A percentile compares a stretch with the other conserved stretches of the same genome.
phyloP scores from a whole-genome alignment of 441 rosid genomes.

The Adansonia grandidieri region DNA sequence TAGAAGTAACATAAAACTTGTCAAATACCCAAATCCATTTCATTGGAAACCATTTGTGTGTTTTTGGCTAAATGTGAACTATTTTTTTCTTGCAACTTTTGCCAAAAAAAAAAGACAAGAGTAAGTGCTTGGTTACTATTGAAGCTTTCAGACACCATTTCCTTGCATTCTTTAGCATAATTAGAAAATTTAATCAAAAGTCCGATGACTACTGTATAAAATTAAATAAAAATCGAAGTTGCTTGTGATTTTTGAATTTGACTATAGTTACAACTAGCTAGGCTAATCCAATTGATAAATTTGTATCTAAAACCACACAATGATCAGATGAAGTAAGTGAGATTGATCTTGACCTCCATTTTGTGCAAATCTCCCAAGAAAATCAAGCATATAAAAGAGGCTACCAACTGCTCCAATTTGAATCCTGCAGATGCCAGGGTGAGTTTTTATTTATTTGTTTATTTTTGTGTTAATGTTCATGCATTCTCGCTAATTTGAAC shows the following conservation, averaged over 20 bases:
- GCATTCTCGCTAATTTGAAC: neutral
- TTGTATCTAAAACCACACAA: neutral
- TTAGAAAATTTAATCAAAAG: neutral
- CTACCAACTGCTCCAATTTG: neutral
- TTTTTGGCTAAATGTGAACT: neutral
- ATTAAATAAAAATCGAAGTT: neutral
- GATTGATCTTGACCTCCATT: neutral
- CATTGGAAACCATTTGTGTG: neutral
- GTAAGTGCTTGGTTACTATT: neutral
- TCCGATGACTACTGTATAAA: neutral
- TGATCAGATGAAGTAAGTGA: neutral
- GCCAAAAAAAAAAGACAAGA: neutral
- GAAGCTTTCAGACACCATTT: neutral
- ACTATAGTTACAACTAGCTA: neutral
- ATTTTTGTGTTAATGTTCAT: neutral
- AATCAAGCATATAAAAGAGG: neutral
- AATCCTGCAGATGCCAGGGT: neutral
- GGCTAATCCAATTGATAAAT: neutral
- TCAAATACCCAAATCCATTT: neutral
- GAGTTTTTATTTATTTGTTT: neutral
- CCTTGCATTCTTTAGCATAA: neutral
- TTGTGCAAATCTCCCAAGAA: neutral
- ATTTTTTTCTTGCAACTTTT: neutral
- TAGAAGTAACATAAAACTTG: neutral
- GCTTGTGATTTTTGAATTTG: slow-evolving; percentile 11